Evolutionary conservation across 192 early-diverging fungal species (phyloP).

Genomic region (Martensiomyces pterosporus): DNA sequence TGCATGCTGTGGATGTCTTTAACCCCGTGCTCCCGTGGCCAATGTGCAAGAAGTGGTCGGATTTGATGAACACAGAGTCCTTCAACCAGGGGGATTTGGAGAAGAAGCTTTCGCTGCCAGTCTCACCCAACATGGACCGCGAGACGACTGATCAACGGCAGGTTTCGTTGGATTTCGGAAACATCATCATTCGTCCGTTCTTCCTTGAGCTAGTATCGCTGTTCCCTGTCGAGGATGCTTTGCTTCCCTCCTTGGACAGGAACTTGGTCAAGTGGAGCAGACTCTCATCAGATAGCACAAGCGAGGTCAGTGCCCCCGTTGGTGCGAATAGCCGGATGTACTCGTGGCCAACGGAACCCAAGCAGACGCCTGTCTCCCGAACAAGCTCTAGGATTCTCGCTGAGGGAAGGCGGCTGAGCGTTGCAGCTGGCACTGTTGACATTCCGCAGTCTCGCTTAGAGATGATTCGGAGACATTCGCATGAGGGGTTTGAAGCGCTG

Average conservation of each 20-base stretch:
- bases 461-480: conserved; percentile 46
- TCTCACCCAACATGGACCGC: conserved; percentile 90
- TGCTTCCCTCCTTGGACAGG: conserved; percentile 44
- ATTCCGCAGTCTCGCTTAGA: conserved; percentile 42
- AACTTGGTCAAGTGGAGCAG: conserved; percentile 50
- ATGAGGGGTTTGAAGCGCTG: conserved; percentile 41
- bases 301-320: conserved; percentile 31
- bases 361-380: conserved; percentile 11
- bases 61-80: conserved; percentile 82
- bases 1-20: conserved; percentile 88
- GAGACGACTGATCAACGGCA: conserved; percentile 63
- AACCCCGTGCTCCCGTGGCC: conserved; percentile 81
- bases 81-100: conserved; percentile 85
- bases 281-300: conserved; percentile 23
- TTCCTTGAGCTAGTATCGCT: conserved; percentile 78
- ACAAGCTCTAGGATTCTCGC: conserved; percentile 17
- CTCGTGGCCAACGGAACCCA: conserved; percentile 38
- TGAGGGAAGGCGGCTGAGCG: conserved; percentile 41
- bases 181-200: conserved; percentile 83
- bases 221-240: conserved; percentile 62
- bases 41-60: conserved; percentile 87
- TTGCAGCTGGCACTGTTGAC: conserved; percentile 50
- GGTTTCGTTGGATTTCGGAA: conserved; percentile 78
- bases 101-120: conserved; percentile 63
- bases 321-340: conserved; percentile 44